These are phyloP conservation scores for Polytrichum formosum DNA, from an alignment of 225 moss, liverwort and hornwort species.

Conservation along the genomic window DNA sequence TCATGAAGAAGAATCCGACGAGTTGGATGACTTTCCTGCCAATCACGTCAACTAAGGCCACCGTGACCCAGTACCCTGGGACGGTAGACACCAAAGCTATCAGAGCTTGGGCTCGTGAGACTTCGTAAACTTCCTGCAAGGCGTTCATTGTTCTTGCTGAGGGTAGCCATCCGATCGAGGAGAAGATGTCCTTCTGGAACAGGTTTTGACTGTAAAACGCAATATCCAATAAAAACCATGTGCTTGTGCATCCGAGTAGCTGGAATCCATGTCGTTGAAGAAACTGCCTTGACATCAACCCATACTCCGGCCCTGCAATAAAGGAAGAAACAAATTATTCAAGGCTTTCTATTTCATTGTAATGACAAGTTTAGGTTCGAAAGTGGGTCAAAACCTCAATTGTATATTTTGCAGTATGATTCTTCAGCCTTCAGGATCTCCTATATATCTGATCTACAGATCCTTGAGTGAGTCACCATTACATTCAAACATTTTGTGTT, in stretches of 20 bases:
- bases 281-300: slow-evolving; percentile 29
- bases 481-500: too few relatives aligned
- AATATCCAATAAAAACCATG: slow-evolving; percentile 34
- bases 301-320: slow-evolving; percentile 18
- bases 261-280: slow-evolving; percentile 23
- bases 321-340: too few relatives aligned
- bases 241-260: slow-evolving; percentile 27
- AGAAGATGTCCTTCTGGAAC: slow-evolving; percentile 48
- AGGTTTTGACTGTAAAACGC: slow-evolving; percentile 8
- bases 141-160: slow-evolving; percentile 31
- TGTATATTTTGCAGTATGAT: too few relatives aligned
- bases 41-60: slow-evolving; percentile 32
- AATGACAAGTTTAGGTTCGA: too few relatives aligned
- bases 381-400: too few relatives aligned
- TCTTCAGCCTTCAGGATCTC: too few relatives aligned
- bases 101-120: slow-evolving; percentile 43
- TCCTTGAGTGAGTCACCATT: too few relatives aligned
- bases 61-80: slow-evolving; percentile 45
- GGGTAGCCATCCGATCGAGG: slow-evolving; percentile 51
- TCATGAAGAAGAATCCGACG: slow-evolving; percentile 79
- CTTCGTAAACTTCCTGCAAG: slow-evolving; percentile 33
- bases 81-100: slow-evolving; percentile 42
- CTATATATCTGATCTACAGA: too few relatives aligned
- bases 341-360: too few relatives aligned
- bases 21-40: slow-evolving; percentile 69